Evolutionary conservation across 371 early-diverging fungal species (phyloP), one percentile per base, ranked within the genome.

Genomic region (Vavraia culicis): DNA sequence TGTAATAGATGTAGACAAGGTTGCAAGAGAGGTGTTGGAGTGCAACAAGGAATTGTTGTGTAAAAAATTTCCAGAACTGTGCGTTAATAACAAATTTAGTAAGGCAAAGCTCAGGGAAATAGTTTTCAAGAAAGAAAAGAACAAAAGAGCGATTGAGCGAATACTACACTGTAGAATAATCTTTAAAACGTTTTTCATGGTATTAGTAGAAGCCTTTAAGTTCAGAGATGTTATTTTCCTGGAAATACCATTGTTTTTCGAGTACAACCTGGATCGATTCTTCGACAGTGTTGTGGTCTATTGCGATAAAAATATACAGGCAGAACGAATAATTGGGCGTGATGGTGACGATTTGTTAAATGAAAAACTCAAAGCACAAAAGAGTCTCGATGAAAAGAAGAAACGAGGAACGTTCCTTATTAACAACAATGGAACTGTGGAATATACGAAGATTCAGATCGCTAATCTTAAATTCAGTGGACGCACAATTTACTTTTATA

Each of bases 161-260:
- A 31, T 42, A n/a, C 38, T 50, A 22, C 34, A 37, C 34, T 52
- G 46, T 11, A 44, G 14, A 13, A 43, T 56, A 33, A 46, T n/a
- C 21, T 8, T 21, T 11, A 11, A 43, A 9, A 23, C 23, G 39
- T 7, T 14, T 0, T 27, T 18, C 1, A 39, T 20, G 14, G 10
- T 42, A 16, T 18, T 50, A 10, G 22, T 13, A 14, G 23, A 23
- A 22, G 18, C 40, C 0, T 14, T 56, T 5, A 38, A n/a, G 5
- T 45, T 45, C 11, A 32, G 43, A 36, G 15, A 33, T 5, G 23
- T 56, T 9, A 23, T 56, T 42, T 56, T 56, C 46, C 38, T 56
- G n/a, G 57, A 56, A 14, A 45, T 56, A 38, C 57, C 49, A 14
- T 22, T 56, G 11, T 31, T 56, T 49, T 56, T 44, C 38, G 57